Base-by-base conservation (phyloP, 768 basidiomycete species). In the Asterophora lycoperdoides region DNA sequence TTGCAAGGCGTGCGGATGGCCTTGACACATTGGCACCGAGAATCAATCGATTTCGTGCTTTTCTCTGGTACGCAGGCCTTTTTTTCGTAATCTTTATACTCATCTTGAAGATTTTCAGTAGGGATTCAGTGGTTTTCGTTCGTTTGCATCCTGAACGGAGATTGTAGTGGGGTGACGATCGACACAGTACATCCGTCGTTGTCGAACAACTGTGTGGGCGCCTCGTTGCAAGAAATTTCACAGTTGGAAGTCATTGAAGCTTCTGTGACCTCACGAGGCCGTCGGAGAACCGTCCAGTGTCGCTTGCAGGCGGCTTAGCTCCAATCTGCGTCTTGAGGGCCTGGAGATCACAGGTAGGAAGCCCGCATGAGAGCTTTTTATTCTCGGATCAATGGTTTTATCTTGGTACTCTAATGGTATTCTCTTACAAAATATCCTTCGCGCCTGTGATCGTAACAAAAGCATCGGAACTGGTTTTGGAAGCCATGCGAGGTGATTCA, bases 321-420 rank as follows among this genome's bases (percentile, higher is more conserved):
- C 20, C 51, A 49, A 32, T 18, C 46, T 35, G 30, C 19, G n/a
- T 8, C 19, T 29, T 26, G 28, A 44, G 26, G 33, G 20, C 30
- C 48, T 52, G 41, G 51, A 55, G 49, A 53, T 50, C 46, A 41
- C 54, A 58, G 56, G 56, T 58, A 58, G 54, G 56, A 41, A 48
- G 46, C 38, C 51, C 47, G 52, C 40, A 30, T 52, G 40, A 52
- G 42, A 55, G 49, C 44, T 26, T 51, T 56, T 40, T 48, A 29
- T 37, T 41, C 26, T 44, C 50, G 42, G 54, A 55, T 51, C 54
- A 55, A 40, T 41, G 35, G 35, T 36, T 34, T 32, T 44, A 47
- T 49, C 44, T 46, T 30, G 36, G 53, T 49, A 48, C 56, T 54
- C 51, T 48, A 42, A 28, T 55, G 54, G 48, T 52, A 50, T 53